Evolutionary conservation across 73 alveolate species (phyloP).

Genomic region (Halteria grandinella): DNA sequence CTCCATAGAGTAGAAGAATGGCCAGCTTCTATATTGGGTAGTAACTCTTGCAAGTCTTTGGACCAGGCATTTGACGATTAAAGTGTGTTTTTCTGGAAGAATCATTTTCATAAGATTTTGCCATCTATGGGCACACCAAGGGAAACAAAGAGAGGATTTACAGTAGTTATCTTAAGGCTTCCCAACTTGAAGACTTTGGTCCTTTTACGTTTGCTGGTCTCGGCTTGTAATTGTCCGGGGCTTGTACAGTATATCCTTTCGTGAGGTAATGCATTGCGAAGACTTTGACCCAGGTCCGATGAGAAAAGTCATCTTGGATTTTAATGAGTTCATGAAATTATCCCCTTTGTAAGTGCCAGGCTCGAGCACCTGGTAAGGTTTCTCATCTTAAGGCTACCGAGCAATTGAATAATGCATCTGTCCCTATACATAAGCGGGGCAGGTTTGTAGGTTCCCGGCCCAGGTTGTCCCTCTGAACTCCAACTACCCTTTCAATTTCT

Average conservation of each 20-base stretch:
- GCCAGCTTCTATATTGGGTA: too few species aligned
- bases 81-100: too few species aligned
- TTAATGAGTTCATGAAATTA: background rate
- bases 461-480: background rate
- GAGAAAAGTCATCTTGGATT: background rate
- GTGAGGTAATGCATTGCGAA: background rate
- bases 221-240: constrained; percentile 16
- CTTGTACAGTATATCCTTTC: background rate
- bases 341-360: constrained; percentile 17
- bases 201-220: too few species aligned
- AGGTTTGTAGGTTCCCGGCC: constrained; percentile 32
- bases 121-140: too few species aligned
- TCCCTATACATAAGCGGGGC: background rate
- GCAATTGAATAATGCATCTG: constrained; percentile 14
- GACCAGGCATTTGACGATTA: too few species aligned
- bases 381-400: background rate
- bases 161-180: too few species aligned
- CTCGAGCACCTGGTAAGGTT: background rate
- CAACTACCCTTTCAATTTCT: constrained; percentile 23
- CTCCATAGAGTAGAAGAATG: too few species aligned
- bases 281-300: background rate
- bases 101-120: too few species aligned
- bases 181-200: too few species aligned
- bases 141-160: too few species aligned
- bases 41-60: too few species aligned